phyloP scores from a whole-genome alignment of 495 filamentous ascomycete genomes.

The Terfezia boudieri region DNA sequence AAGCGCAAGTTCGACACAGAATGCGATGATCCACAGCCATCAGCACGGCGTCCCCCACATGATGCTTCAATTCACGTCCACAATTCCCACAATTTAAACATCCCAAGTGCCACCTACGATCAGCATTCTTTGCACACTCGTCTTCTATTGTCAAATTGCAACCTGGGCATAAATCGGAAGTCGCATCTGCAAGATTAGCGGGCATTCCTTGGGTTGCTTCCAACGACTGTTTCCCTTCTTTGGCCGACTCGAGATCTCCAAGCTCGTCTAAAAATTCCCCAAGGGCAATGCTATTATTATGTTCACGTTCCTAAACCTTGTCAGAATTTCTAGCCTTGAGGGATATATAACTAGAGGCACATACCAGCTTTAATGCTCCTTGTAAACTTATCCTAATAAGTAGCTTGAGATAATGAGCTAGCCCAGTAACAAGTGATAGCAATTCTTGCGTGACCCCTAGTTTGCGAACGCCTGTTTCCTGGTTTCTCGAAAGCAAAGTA shows the following conservation, averaged over 20 bases:
- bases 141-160: conserved; percentile 86
- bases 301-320: conserved; percentile 44
- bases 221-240: conserved; percentile 46
- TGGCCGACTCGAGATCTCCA: conserved; percentile 45
- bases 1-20: conserved; percentile 47
- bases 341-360: neutral
- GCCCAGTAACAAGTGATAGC: conserved; percentile 78
- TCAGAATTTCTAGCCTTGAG: conserved; percentile 1
- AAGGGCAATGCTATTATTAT: conserved; percentile 46
- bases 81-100: conserved; percentile 63
- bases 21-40: conserved; percentile 39
- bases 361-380: conserved; percentile 55
- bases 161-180: conserved; percentile 56
- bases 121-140: conserved; percentile 50
- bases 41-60: conserved; percentile 41
- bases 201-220: conserved; percentile 52
- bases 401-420: conserved; percentile 96
- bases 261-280: conserved; percentile 63
- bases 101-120: conserved; percentile 60
- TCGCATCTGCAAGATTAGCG: conserved; percentile 42
- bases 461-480: conserved; percentile 67
- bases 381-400: conserved; percentile 93
- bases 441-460: conserved; percentile 94
- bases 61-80: conserved; percentile 42
- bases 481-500: conserved; percentile 72